Evolutionary conservation across 2,329 filamentous ascomycete genomes (phyloP).

Genomic region (Aphanocladium album): DNA sequence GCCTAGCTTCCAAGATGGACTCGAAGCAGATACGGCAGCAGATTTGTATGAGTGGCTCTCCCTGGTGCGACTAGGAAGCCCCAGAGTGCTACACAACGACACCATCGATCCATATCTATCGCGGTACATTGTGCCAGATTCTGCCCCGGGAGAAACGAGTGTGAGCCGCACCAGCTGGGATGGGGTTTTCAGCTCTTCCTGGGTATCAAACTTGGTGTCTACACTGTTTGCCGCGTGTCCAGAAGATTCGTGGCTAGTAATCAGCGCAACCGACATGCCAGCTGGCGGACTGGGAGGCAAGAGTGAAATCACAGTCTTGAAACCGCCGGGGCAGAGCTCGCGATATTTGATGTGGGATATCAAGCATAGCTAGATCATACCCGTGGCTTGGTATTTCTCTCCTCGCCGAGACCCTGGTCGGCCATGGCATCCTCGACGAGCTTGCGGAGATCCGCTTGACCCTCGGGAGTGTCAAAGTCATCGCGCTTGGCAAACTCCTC

Average conservation of each 20-base stretch:
- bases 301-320: conserved; percentile 50
- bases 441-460: conserved; percentile 71
- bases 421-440: conserved; percentile 76
- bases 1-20: conserved; percentile 35
- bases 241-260: conserved; percentile 49
- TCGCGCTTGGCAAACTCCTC: conserved; percentile 79
- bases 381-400: conserved; percentile 59
- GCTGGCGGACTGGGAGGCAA: conserved; percentile 38
- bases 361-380: conserved; percentile 41
- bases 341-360: conserved; percentile 60
- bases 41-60: conserved; percentile 72
- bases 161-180: conserved; percentile 54
- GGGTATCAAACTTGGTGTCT: conserved; percentile 46
- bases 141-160: conserved; percentile 22
- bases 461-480: conserved; percentile 76
- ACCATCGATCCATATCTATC: conserved; percentile 63
- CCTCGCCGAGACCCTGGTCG: conserved; percentile 58
- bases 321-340: conserved; percentile 41
- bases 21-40: conserved; percentile 57
- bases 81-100: conserved; percentile 55
- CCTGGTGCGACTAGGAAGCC: conserved; percentile 59
- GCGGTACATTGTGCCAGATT: conserved; percentile 56
- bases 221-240: conserved; percentile 39
- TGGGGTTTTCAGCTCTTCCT: conserved; percentile 51
- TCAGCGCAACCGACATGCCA: conserved; percentile 48